Base-by-base conservation (phyloP, 805 yeast genomes). In the Candida ulmi region DNA sequence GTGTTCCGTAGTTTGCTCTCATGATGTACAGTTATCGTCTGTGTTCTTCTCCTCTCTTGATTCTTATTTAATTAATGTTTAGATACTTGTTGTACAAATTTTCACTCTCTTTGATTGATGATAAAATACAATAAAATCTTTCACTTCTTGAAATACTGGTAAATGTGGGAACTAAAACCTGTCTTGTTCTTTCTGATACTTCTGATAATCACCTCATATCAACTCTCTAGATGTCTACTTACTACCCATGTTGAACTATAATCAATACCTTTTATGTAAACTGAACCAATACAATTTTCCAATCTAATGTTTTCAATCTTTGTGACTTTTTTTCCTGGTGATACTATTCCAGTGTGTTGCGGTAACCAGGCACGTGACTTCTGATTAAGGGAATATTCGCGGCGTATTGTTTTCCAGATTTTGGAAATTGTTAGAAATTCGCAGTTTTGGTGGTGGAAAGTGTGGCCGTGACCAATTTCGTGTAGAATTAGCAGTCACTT, bases 181-280 rank as follows among this genome's bases (percentile, higher is more conserved):
- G 18, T 21, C 24, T 21, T 21, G 24, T 21, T 6, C 24, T 21
- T 9, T 9, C 6, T 21, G 24, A 21, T 21, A 21, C 24, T 6
- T 21, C 24, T 21, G 9, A 21, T 21, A 9, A 9, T 21, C 24
- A 9, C 9, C 24, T 21, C 9, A 6, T 9, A 9, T 21, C 6
- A 7, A 29, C 32, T 29, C 17, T n/a, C 15, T 35, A 34, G 34
- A 45, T 30, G 32, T 55, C 59, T 74, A 80, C 87, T 71, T 80
- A 80, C 87, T 80, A 76, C 84, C 71, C 87, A 80, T 80, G 71
- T 65, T 78, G 69, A 63, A 66, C 71, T 66, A 65, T 67, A 49
- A 27, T 38, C 36, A 36, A 28, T 21, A 46, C 45, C 46, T 47
- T 35, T 38, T 46, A 32, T 16, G 29, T 30, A 17, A 30, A 36